Evolutionary conservation across 148 eudicot species (phyloP).

Genomic region (Rhododendron kiyosumense): DNA sequence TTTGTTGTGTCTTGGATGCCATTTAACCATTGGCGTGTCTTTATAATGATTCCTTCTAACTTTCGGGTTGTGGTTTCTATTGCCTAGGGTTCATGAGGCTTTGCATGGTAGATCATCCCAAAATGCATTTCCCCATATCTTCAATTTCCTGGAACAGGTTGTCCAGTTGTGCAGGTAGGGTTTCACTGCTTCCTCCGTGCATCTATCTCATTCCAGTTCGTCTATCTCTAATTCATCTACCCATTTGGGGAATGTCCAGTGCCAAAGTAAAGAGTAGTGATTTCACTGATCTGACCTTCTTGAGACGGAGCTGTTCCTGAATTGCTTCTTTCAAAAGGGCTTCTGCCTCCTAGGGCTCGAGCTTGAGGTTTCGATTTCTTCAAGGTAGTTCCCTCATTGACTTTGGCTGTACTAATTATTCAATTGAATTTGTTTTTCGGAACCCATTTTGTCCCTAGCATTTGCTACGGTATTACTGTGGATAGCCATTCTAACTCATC

Average conservation of each 20-base stretch:
- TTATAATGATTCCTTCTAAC: not conserved
- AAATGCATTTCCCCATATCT: not conserved
- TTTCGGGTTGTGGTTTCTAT: not conserved
- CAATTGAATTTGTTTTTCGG: not conserved
- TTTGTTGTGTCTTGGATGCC: not conserved
- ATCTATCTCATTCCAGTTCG: not conserved
- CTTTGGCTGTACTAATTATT: not conserved
- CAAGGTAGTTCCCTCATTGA: not conserved
- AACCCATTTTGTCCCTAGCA: not conserved
- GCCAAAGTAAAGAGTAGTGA: not conserved
- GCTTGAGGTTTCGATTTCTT: not conserved
- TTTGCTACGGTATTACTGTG: not conserved
- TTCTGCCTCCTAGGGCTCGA: not conserved
- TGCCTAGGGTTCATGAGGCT: constrained; percentile 1
- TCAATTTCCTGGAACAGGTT: not conserved
- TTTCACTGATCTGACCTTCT: not conserved
- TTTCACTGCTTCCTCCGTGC: not conserved
- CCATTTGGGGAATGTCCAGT: not conserved
- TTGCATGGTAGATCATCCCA: not conserved
- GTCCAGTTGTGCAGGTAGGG: not conserved
- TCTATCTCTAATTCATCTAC: not conserved
- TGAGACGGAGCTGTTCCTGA: not conserved
- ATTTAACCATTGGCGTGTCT: not conserved
- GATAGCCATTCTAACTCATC: not conserved
- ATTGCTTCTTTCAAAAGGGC: not conserved